Evolutionary conservation across 768 basidiomycete species (phyloP).

Genomic region (Calocybe cyanea): DNA sequence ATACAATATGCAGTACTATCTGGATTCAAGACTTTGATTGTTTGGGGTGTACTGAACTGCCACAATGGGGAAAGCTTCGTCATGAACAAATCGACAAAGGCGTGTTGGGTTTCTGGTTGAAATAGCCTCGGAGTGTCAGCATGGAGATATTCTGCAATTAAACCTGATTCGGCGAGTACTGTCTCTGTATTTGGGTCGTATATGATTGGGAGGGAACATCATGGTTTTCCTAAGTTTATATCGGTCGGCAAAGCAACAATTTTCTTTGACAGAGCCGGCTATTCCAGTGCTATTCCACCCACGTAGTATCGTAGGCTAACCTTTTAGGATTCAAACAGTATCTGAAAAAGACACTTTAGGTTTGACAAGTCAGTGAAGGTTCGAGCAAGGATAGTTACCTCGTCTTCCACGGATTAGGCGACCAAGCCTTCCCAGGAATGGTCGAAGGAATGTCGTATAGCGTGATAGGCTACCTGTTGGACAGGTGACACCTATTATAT

Average conservation of each 20-base stretch:
- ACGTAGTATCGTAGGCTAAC: constrained; percentile 32
- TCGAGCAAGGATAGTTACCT: constrained; percentile 32
- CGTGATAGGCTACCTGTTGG: constrained; percentile 23
- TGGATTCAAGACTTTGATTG: constrained; percentile 22
- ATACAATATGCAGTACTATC: constrained; percentile 32
- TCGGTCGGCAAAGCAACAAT: constrained; percentile 25
- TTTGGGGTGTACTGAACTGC: constrained; percentile 13
- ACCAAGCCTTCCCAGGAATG: constrained; percentile 28
- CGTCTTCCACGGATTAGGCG: constrained; percentile 43
- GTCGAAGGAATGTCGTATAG: constrained; percentile 45
- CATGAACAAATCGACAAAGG: constrained; percentile 3
- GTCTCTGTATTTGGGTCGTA: constrained; percentile 26
- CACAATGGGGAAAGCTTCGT: not conserved
- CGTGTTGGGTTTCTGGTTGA: constrained; percentile 18
- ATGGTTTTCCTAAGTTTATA: too few relatives aligned
- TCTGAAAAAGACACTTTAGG: constrained; percentile 1
- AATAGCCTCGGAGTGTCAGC: constrained; percentile 25
- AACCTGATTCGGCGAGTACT: constrained; percentile 27
- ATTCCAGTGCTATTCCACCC: constrained; percentile 36
- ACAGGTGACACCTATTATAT: too few relatives aligned
- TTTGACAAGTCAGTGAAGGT: not conserved
- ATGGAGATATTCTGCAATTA: constrained; percentile 38
- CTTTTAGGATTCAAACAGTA: constrained; percentile 19
- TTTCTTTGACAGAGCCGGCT: constrained; percentile 20
- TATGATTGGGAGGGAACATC: constrained; percentile 32